phyloP scores from a whole-genome alignment of 192 early-diverging fungal genomes.

The Neocallimastix lanati region DNA sequence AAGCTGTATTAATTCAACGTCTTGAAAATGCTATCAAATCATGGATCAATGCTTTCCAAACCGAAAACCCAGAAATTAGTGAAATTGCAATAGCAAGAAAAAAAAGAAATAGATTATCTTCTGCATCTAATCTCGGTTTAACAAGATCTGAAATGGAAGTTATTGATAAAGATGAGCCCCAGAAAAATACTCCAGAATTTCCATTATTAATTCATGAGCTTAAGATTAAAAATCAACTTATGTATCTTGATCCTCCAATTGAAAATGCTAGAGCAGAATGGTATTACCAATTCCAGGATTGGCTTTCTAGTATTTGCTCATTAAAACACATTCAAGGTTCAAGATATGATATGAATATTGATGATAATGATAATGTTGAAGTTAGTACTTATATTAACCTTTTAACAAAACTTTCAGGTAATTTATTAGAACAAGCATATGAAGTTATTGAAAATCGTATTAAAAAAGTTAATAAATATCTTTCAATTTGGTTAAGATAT shows the following conservation, averaged over 20 bases:
- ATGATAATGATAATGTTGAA: slow-evolving; percentile 25
- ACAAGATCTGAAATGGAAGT: neutral
- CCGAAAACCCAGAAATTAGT: neutral
- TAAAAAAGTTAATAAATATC: slow-evolving; percentile 60
- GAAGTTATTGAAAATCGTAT: slow-evolving; percentile 61
- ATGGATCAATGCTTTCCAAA: slow-evolving; percentile 39
- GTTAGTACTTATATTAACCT: slow-evolving; percentile 25
- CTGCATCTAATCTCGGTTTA: neutral
- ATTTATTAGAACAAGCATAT: slow-evolving; percentile 60
- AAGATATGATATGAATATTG: slow-evolving; percentile 66
- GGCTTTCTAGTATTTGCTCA: slow-evolving; percentile 76
- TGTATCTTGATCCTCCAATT: slow-evolving; percentile 90
- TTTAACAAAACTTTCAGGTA: slow-evolving; percentile 49
- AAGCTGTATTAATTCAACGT: slow-evolving; percentile 50
- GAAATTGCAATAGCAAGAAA: neutral
- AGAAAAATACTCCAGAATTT: slow-evolving; percentile 35
- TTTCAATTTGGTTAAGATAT: slow-evolving; percentile 89
- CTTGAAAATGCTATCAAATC: slow-evolving; percentile 57
- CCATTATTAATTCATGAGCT: slow-evolving; percentile 68
- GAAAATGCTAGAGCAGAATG: slow-evolving; percentile 80
- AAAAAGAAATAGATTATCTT: neutral
- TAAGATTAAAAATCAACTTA: slow-evolving; percentile 80
- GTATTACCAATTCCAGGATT: slow-evolving; percentile 78
- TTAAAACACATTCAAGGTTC: slow-evolving; percentile 72
- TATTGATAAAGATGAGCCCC: neutral